Base-by-base conservation (phyloP, 2,329 filamentous ascomycete species). In the Xenoacremonium recifei region DNA sequence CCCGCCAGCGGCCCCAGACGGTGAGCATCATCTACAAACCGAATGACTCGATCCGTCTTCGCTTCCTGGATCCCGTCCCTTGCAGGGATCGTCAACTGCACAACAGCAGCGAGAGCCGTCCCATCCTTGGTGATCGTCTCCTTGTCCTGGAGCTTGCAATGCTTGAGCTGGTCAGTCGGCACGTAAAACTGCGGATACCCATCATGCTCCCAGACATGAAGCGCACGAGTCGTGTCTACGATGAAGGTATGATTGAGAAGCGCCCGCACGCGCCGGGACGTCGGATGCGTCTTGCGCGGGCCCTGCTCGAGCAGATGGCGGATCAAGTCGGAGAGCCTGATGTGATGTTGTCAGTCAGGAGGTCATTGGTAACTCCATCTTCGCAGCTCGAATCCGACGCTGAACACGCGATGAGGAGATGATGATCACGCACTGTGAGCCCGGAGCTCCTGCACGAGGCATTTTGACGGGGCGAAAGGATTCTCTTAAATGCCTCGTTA, bases 131-230 rank as follows among this genome's bases (percentile, higher is more conserved):
- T 31, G 17, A 69, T 50, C 1, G 50, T 40, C 31, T 61, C 39
- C 5, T 51, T 55, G 33, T 67, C 62, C 5, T 33, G 47, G 21
- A 54, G 38, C 5, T 49, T 54, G 37, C 58, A 61, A n/a, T 62
- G 53, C 9, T 44, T 54, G 5, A 69, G 43, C 29, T 59, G 61
- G 1, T 44, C 32, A 1, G 39, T 35, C 0, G 68, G 67, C 3
- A 75, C 52, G 40, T 73, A 74, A 43, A 66, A 69, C 19, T 75
- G 65, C 2, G 73, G 74, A 51, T 75, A 78, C 40, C 59, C 67
- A 2, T 67, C 63, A 45, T 78, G 72, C 50, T 73, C 70, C 70
- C 70, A 73, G 7, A 72, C 62, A 42, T 62, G 64, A 13, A 61
- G 39, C 3, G 65, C 67, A 17, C 57, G 45, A 1, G 58, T 62